A percentile compares a stretch with the other conserved stretches of the same genome.
Conservation (phyloP, 768 basidiomycete species). For the Fistulinella prunicolor region DNA sequence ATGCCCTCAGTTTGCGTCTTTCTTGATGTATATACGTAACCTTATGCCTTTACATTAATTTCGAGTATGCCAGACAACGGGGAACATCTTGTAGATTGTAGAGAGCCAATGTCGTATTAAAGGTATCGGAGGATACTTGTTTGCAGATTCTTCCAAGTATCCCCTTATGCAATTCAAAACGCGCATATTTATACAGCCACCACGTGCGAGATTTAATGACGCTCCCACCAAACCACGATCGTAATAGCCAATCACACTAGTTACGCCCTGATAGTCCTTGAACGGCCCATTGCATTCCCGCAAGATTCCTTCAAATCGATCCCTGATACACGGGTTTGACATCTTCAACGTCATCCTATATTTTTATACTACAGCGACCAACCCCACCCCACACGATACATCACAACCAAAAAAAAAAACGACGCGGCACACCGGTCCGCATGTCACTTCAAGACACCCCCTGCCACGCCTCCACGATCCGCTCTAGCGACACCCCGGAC, state of each 20-base stretch:
- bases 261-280: too few relatives aligned
- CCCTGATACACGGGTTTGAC: too few relatives aligned
- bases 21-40: constrained; percentile 9
- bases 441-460: constrained; percentile 18
- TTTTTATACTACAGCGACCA: too few relatives aligned
- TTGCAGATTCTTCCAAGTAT: neutral
- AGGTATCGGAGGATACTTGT: neutral
- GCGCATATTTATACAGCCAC: neutral
- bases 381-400: too few relatives aligned
- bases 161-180: neutral
- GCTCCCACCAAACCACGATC: too few relatives aligned
- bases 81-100: neutral
- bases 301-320: too few relatives aligned
- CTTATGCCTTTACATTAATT: constrained; percentile 3
- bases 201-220: too few relatives aligned
- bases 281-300: too few relatives aligned
- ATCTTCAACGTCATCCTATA: too few relatives aligned
- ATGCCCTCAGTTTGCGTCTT: neutral
- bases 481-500: constrained; percentile 66
- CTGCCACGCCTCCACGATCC: constrained; percentile 60
- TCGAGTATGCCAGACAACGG: neutral
- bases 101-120: neutral
- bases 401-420: too few relatives aligned
- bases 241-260: too few relatives aligned
- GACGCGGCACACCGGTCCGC: too few relatives aligned